Base-by-base conservation (phyloP, 768 basidiomycete species). In the Leucogyrophana mollusca region DNA sequence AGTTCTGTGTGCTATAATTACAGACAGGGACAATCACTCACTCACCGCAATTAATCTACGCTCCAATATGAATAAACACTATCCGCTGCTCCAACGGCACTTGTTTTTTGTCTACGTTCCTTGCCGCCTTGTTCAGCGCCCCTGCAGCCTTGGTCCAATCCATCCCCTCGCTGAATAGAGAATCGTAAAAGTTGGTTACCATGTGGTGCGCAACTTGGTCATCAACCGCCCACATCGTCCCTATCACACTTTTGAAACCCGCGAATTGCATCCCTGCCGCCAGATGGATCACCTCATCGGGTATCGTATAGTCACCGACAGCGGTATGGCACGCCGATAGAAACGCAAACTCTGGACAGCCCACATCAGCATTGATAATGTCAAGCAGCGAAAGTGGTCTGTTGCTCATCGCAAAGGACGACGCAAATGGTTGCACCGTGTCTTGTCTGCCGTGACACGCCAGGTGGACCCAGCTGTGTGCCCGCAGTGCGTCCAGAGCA, bases 241-340 rank as follows among this genome's bases (percentile, higher is more conserved):
- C 59, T 13, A 61, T 13, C 4, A 57, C 59, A 33, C 56, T 55
- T 30, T 41, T 47, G 14, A 44, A 55, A 3, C 59, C 56, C 4
- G 50, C 45, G 2, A 54, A 44, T 25, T 56, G 49, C 48, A 61
- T 37, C 9, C 56, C 56, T 10, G 59, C 53, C 10, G 59, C 59
- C 5, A 61, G 41, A 33, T 61, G 59, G 5, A 60, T 36, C 7
- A 38, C 45, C 32, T 61, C 59, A 11, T 58, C 56, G 1, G 55
- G 54, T 1, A 42, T 49, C 11, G 10, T 18, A 2, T 25, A 20
- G 13, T 56, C 48, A 2, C 58, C 58, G 3, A 40, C 49, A 1
- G 59, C 59, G 8, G 59, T 61, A 24, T 57, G 43, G 34, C 60
- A 60, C 4, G 59, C 59, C 32, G 59, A 60, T n/a, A 61, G 49